Percentiles rank a stretch among this genome's conserved stretches.
Conservation (phyloP, 768 basidiomycete species). For the Leccinum longicurvipes region DNA sequence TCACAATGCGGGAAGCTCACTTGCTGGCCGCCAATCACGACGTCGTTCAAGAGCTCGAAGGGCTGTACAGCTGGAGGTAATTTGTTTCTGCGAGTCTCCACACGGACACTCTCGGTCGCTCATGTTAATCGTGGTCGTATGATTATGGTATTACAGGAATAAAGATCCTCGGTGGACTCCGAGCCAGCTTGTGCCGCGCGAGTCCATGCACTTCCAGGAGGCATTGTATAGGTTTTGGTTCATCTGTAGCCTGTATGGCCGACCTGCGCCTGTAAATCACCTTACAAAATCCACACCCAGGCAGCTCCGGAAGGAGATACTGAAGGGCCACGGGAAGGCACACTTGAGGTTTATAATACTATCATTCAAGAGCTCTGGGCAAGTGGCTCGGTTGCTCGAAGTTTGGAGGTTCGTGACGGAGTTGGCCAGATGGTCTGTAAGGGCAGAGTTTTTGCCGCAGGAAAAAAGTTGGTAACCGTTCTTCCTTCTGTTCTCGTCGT, state of each 20-base stretch:
- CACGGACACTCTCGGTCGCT: neutral
- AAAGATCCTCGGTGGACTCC: conserved; percentile 33
- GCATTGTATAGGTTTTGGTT: conserved; percentile 32
- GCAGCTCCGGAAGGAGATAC: neutral
- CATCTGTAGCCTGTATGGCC: conserved; percentile 12
- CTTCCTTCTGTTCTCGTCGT: neutral
- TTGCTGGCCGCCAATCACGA: conserved; percentile 15
- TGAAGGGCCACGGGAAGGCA: neutral
- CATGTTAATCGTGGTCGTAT: neutral
- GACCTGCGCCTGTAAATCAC: conserved; percentile 8
- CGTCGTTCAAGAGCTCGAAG: conserved; percentile 13
- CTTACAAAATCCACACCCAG: conserved; percentile 7
- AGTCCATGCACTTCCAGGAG: conserved; percentile 31
- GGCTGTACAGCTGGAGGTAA: conserved; percentile 23
- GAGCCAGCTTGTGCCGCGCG: conserved; percentile 30
- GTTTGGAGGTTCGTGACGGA: conserved; percentile 8
- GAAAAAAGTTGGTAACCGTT: conserved; percentile 4
- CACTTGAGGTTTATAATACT: conserved; percentile 11
- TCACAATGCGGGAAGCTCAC: conserved; percentile 13
- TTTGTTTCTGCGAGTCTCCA: neutral
- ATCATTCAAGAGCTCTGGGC: neutral
- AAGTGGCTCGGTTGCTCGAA: conserved; percentile 2
- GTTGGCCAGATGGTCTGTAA: conserved; percentile 8
- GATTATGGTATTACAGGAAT: conserved; percentile 23
- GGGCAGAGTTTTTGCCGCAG: conserved; percentile 4